These are phyloP conservation scores for Alternaria rosae DNA, from an alignment of 2,329 filamentous ascomycete genomes.

Conservation along the genomic window DNA sequence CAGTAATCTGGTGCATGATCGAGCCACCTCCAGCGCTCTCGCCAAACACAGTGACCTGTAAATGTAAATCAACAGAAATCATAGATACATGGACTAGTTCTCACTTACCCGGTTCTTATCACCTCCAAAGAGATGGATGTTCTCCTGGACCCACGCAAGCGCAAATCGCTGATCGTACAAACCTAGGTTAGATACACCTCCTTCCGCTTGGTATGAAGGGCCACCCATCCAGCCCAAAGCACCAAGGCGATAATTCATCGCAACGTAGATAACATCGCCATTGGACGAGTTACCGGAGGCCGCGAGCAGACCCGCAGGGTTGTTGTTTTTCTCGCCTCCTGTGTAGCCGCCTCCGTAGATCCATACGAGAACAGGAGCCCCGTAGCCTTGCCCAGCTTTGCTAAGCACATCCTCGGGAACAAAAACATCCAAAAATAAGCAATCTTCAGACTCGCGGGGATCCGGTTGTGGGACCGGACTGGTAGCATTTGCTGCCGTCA, in stretches of 20 bases:
- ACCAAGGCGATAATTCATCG: slow-evolving; percentile 58
- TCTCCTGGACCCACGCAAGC: slow-evolving; percentile 50
- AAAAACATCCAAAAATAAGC: slow-evolving; percentile 58
- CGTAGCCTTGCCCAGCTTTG: slow-evolving; percentile 39
- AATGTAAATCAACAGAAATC: background rate
- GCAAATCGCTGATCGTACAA: slow-evolving; percentile 51
- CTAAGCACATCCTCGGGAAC: slow-evolving; percentile 53
- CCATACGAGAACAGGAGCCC: slow-evolving; percentile 58
- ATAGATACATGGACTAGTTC: background rate
- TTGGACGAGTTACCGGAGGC: slow-evolving; percentile 51
- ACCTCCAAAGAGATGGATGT: slow-evolving; percentile 51
- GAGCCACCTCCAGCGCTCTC: slow-evolving; percentile 49
- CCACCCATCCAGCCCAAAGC: slow-evolving; percentile 47
- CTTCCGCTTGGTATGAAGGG: slow-evolving; percentile 44
- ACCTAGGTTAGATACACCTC: slow-evolving; percentile 45
- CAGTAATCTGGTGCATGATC: slow-evolving; percentile 53
- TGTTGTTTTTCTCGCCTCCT: slow-evolving; percentile 45
- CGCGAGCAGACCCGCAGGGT: slow-evolving; percentile 53
- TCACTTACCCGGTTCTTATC: slow-evolving; percentile 43
- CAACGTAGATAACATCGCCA: slow-evolving; percentile 55
- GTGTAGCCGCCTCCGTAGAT: slow-evolving; percentile 60
- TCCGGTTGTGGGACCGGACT: slow-evolving; percentile 30
- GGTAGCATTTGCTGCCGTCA: slow-evolving; percentile 36
- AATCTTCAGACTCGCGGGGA: slow-evolving; percentile 54
- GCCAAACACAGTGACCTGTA: slow-evolving; percentile 43